phyloP scores from a whole-genome alignment of 2,329 filamentous ascomycete genomes.

The Talaromyces sp. region DNA sequence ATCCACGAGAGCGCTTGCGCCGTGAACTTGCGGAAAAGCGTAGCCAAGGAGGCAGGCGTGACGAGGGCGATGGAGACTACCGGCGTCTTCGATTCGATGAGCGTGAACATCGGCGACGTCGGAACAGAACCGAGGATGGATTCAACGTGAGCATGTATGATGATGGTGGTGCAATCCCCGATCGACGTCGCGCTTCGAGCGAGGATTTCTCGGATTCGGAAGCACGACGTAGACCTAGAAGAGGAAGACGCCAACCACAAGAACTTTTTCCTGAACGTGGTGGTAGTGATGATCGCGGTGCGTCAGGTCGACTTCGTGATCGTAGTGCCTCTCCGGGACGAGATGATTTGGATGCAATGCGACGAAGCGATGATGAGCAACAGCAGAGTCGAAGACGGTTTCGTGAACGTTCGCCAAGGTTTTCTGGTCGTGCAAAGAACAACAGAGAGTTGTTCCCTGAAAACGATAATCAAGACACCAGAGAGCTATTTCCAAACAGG shows the following conservation, averaged over 20 bases:
- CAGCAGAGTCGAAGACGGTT: slow-evolving; percentile 37
- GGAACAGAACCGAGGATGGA: slow-evolving; percentile 36
- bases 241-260: slow-evolving; percentile 19
- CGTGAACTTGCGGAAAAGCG: slow-evolving; percentile 47
- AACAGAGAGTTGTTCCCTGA: slow-evolving; percentile 58
- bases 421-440: slow-evolving; percentile 28
- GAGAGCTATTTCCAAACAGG: slow-evolving; percentile 46
- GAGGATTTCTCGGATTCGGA: slow-evolving; percentile 28
- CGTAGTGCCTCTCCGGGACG: slow-evolving; percentile 59
- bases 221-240: slow-evolving; percentile 26
- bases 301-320: slow-evolving; percentile 45
- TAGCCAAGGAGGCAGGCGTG: slow-evolving; percentile 29
- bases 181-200: slow-evolving; percentile 11
- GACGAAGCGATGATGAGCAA: slow-evolving; percentile 30
- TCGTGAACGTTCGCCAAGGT: slow-evolving; percentile 39
- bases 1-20: slow-evolving; percentile 67
- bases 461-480: slow-evolving; percentile 33
- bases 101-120: slow-evolving; percentile 46
- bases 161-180: slow-evolving; percentile 43
- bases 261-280: slow-evolving; percentile 39
- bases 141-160: slow-evolving; percentile 82
- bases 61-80: slow-evolving; percentile 40
- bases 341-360: slow-evolving; percentile 42
- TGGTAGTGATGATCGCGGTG: slow-evolving; percentile 11
- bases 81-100: slow-evolving; percentile 57